A percentile compares a stretch with the other conserved stretches of the same genome.
phyloP scores from a whole-genome alignment of 129 eudicot genomes.

The Flaveria robusta region DNA sequence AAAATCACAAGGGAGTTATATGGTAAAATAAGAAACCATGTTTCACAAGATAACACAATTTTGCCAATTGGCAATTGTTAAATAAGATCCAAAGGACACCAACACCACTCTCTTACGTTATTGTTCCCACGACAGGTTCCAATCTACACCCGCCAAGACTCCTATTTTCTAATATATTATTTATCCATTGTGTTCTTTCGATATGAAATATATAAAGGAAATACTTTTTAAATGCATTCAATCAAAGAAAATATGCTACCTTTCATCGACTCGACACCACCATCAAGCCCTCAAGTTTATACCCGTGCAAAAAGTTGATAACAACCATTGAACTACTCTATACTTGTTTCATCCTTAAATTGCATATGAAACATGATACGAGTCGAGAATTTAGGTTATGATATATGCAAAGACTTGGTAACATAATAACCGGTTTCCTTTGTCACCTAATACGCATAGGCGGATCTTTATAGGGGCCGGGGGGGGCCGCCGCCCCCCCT shows the following conservation, averaged over 20 bases:
- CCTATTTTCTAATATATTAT: slow-evolving; percentile 9
- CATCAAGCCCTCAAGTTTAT: not conserved
- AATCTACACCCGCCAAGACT: slow-evolving; percentile 32
- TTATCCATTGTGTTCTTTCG: not conserved
- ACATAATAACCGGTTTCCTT: too few relatives aligned
- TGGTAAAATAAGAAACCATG: slow-evolving; percentile 14
- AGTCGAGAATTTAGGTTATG: too few relatives aligned
- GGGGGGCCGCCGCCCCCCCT: too few relatives aligned
- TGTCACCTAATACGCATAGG: too few relatives aligned
- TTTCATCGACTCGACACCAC: not conserved
- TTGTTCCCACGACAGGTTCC: slow-evolving; percentile 43
- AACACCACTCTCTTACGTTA: slow-evolving; percentile 40
- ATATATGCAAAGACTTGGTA: too few relatives aligned
- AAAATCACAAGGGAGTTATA: slow-evolving; percentile 23
- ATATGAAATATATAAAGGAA: not conserved
- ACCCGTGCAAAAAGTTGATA: too few relatives aligned
- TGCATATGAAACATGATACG: too few relatives aligned
- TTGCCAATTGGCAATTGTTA: slow-evolving; percentile 39
- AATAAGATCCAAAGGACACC: slow-evolving; percentile 15
- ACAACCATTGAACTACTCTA: too few relatives aligned
- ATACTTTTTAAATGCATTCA: not conserved
- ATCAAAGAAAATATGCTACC: not conserved
- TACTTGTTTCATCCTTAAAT: too few relatives aligned
- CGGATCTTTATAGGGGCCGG: too few relatives aligned
- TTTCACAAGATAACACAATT: not conserved